Evolutionary conservation across 2,329 filamentous ascomycete genomes (phyloP).

Genomic region (Claviceps paspali): DNA sequence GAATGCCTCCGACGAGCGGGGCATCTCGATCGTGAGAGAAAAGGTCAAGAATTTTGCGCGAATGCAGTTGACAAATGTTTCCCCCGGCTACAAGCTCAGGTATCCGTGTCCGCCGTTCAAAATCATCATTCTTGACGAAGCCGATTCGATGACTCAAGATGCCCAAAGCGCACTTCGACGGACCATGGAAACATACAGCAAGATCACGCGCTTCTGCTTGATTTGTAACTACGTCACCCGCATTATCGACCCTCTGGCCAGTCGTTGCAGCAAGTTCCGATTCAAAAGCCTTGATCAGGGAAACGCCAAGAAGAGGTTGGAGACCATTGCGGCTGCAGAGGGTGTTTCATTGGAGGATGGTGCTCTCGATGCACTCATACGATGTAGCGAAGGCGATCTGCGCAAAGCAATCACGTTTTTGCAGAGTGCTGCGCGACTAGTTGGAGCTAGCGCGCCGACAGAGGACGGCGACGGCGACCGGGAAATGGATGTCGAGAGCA

Average conservation of each 20-base stretch:
- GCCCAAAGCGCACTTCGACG: slow-evolving; percentile 82
- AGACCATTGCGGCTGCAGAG: slow-evolving; percentile 70
- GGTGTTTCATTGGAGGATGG: slow-evolving; percentile 62
- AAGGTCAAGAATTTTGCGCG: slow-evolving; percentile 98
- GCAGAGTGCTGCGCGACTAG: slow-evolving; percentile 82
- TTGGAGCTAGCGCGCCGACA: slow-evolving; percentile 46
- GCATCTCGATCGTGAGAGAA: slow-evolving; percentile 89
- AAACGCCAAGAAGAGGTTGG: slow-evolving; percentile 64
- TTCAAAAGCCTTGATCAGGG: slow-evolving; percentile 91
- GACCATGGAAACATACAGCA: slow-evolving; percentile 96
- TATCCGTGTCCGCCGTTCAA: slow-evolving; percentile 98
- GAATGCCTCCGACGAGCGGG: slow-evolving; percentile 97
- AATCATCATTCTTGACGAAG: slow-evolving; percentile 96
- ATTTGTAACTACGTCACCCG: slow-evolving; percentile 98
- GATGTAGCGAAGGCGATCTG: slow-evolving; percentile 84
- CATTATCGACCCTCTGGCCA: slow-evolving; percentile 92
- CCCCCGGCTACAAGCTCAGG: slow-evolving; percentile 48
- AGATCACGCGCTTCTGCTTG: slow-evolving; percentile 91
- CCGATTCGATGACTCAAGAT: slow-evolving; percentile 98
- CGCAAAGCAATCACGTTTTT: slow-evolving; percentile 92
- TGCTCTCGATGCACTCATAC: slow-evolving; percentile 69
- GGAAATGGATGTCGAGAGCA: slow-evolving; percentile 45
- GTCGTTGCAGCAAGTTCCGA: slow-evolving; percentile 87
- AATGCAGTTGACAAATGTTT: slow-evolving; percentile 78
- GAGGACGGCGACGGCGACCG: slow-evolving; percentile 38